Conservation (phyloP, 2,329 filamentous ascomycete species). For the Helotiales sp. region DNA sequence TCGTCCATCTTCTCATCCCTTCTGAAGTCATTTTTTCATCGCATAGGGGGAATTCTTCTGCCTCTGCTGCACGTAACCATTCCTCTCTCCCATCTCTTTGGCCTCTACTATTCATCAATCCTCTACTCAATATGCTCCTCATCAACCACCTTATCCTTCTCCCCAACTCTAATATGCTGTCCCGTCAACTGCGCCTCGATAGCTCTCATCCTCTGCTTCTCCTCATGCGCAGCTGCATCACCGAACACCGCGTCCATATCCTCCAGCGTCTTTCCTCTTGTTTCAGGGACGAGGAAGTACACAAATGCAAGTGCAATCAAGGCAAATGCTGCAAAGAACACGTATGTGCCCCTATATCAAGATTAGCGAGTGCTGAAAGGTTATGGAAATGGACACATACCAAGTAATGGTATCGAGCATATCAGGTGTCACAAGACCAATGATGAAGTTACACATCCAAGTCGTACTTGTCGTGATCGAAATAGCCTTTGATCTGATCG, state of each 20-base stretch:
- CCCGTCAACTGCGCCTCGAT: constrained; percentile 25
- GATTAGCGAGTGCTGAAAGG: neutral
- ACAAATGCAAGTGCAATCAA: constrained; percentile 49
- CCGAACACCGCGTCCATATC: constrained; percentile 54
- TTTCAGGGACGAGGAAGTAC: constrained; percentile 58
- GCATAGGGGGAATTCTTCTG: no score
- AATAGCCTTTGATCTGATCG: constrained; percentile 60
- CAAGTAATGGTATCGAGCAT: constrained; percentile 52
- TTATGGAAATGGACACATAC: neutral
- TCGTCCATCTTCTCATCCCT: no score
- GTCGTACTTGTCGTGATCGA: constrained; percentile 57
- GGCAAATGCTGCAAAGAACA: constrained; percentile 60
- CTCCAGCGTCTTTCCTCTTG: constrained; percentile 53
- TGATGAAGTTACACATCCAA: constrained; percentile 58
- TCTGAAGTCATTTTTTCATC: no score
- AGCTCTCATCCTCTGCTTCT: constrained; percentile 31
- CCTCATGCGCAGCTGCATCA: constrained; percentile 39
- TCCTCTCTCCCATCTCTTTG: no score
- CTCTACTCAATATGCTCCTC: neutral
- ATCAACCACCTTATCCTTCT: constrained; percentile 16
- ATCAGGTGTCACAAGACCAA: constrained; percentile 55
- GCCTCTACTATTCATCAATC: no score
- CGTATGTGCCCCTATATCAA: constrained; percentile 47
- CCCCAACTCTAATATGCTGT: constrained; percentile 17
- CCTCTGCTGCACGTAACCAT: no score